phyloP scores from a whole-genome alignment of 176 grass and related monocot genomes.

The Zoysia japonica region DNA sequence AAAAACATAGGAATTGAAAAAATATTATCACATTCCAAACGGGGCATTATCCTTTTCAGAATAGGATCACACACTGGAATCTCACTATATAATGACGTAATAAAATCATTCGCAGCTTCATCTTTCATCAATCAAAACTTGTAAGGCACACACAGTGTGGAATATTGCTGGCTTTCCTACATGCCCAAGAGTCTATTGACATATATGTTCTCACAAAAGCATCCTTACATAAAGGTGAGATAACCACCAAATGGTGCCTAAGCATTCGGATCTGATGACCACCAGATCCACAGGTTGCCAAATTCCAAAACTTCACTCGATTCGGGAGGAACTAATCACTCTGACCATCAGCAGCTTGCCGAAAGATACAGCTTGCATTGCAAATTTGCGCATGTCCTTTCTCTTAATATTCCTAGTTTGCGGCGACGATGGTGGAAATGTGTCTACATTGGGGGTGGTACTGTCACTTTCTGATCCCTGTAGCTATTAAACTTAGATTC shows the following conservation, averaged over 20 bases:
- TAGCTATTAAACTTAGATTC: constrained; percentile 36
- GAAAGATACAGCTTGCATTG: neutral
- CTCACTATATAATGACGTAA: no score
- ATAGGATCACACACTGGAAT: no score
- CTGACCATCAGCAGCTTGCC: neutral
- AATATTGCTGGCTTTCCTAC: no score
- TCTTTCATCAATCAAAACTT: no score
- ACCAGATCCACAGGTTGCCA: neutral
- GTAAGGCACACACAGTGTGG: no score
- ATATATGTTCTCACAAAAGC: neutral
- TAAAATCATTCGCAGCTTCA: no score
- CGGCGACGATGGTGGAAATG: neutral
- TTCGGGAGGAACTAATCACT: neutral
- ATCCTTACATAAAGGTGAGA: neutral
- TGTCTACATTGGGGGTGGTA: neutral
- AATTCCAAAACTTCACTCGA: neutral
- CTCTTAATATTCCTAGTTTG: constrained; percentile 20
- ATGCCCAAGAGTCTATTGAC: neutral
- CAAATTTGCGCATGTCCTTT: neutral
- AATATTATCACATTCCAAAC: no score
- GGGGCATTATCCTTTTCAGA: no score
- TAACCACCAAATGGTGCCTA: neutral
- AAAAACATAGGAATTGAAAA: no score
- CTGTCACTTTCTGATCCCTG: constrained; percentile 21
- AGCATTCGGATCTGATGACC: neutral